Conservation (phyloP, 192 early-diverging fungal species). For the Obelidium mucronatum region DNA sequence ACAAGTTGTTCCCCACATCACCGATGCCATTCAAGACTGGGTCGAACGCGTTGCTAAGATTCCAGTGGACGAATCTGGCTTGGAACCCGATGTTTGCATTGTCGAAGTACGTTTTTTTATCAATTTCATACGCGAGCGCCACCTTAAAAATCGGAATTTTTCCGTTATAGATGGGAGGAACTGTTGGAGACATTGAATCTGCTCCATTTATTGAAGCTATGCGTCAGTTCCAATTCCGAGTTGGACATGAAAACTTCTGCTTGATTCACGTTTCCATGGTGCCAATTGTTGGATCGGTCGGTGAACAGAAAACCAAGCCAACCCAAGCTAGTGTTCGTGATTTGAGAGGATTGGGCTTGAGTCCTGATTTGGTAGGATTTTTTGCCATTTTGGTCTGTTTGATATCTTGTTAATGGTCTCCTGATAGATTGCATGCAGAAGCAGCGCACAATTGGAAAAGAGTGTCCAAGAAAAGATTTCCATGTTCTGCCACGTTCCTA, state of each 20-base stretch:
- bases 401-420: neutral
- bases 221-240: constrained; percentile 99
- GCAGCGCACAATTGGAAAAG: constrained; percentile 80
- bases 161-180: constrained; percentile 77
- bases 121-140: neutral
- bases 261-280: constrained; percentile 97
- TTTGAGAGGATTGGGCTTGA: constrained; percentile 91
- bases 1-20: constrained; percentile 98
- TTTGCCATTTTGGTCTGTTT: neutral
- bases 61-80: constrained; percentile 81
- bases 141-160: neutral
- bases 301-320: constrained; percentile 99
- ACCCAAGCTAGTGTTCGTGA: constrained; percentile 97
- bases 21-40: constrained; percentile 98
- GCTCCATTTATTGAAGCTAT: constrained; percentile 99
- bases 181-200: constrained; percentile 98
- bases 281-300: constrained; percentile 95
- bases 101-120: constrained; percentile 72
- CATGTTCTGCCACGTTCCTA: constrained; percentile 99
- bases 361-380: constrained; percentile 80
- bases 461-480: constrained; percentile 91
- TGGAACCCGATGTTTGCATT: constrained; percentile 95
- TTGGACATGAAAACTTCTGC: constrained; percentile 97
- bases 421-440: constrained; percentile 92
- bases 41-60: constrained; percentile 93